These are phyloP conservation scores for Baffinella frigidus DNA, from an alignment of 208 protist species.

Conservation along the genomic window DNA sequence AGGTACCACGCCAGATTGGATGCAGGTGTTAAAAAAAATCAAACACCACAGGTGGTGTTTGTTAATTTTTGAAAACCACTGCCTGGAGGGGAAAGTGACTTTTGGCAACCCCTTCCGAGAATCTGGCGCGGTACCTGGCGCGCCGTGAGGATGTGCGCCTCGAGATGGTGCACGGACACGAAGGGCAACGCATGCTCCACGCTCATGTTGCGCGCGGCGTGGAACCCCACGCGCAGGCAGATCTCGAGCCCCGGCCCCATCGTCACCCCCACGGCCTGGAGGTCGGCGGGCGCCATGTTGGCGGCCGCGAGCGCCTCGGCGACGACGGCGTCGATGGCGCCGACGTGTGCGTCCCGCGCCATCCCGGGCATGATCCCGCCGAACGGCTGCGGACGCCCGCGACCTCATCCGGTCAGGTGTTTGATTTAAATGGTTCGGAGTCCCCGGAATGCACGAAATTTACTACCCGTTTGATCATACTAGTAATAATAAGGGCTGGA, in stretches of 20 bases:
- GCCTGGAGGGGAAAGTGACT: too few species aligned
- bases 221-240: constrained; percentile 39
- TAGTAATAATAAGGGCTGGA: too few species aligned
- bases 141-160: constrained; percentile 9
- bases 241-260: constrained; percentile 49
- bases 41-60: too few species aligned
- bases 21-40: too few species aligned
- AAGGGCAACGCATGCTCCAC: neutral
- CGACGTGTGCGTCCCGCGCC: neutral
- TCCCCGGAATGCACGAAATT: too few species aligned
- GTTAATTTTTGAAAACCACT: too few species aligned
- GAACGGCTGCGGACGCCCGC: neutral
- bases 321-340: constrained; percentile 1
- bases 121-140: too few species aligned
- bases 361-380: neutral
- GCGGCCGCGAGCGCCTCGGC: neutral
- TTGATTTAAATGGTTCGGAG: too few species aligned
- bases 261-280: constrained; percentile 22
- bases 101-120: too few species aligned
- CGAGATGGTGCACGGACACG: constrained; percentile 33
- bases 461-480: too few species aligned
- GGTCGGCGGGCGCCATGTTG: neutral
- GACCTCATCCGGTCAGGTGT: too few species aligned
- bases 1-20: too few species aligned
- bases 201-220: neutral